Evolutionary conservation across 495 filamentous ascomycete genomes (phyloP).

Genomic region (Trichocladium uniseriatum): DNA sequence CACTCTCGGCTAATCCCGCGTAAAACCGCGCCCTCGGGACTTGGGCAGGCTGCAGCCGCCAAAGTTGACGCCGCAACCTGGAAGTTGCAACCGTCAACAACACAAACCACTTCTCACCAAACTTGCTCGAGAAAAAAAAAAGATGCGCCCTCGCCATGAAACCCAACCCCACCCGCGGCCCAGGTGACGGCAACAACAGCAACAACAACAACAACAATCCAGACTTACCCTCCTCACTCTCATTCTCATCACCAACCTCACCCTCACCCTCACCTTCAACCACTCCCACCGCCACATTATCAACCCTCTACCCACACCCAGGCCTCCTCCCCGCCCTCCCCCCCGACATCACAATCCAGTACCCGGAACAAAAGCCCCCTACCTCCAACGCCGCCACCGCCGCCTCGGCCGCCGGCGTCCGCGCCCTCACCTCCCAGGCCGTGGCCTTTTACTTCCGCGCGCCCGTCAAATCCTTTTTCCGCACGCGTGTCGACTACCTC

Average conservation of each 20-base stretch:
- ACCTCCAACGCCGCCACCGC: conserved; percentile 64
- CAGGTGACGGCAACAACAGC: too few relatives aligned
- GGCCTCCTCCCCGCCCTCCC: conserved; percentile 26
- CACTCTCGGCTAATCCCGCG: too few relatives aligned
- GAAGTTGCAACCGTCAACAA: too few relatives aligned
- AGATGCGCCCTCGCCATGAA: too few relatives aligned
- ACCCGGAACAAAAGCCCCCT: conserved; percentile 29
- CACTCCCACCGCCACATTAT: background rate
- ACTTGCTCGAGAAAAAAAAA: too few relatives aligned
- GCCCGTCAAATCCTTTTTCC: conserved; percentile 83
- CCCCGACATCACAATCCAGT: conserved; percentile 29
- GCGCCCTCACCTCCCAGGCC: conserved; percentile 67
- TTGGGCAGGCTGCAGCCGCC: too few relatives aligned
- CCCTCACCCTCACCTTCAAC: background rate
- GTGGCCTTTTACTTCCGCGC: conserved; percentile 85
- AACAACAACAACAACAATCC: background rate
- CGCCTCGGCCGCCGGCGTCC: conserved; percentile 66
- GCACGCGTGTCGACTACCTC: conserved; percentile 73
- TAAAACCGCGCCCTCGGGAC: too few relatives aligned
- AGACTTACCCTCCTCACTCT: too few relatives aligned
- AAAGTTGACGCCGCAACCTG: too few relatives aligned
- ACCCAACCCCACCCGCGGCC: too few relatives aligned
- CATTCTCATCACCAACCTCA: background rate
- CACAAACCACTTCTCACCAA: too few relatives aligned
- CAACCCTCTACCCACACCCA: background rate